These are phyloP conservation scores for Sisymbrium irio DNA, from an alignment of 345 rosid genomes.

Conservation along the genomic window DNA sequence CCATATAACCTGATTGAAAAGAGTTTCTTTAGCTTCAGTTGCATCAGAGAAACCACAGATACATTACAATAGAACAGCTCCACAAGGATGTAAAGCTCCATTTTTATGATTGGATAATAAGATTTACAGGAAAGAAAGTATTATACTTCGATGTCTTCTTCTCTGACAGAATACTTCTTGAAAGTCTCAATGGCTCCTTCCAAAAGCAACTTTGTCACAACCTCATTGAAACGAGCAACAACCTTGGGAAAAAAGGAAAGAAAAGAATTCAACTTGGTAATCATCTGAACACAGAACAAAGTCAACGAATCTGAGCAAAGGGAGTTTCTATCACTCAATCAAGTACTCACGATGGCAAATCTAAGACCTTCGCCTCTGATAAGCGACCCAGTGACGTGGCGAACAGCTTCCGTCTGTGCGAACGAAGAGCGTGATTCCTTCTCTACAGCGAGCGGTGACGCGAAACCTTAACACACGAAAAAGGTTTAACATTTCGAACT, in stretches of 20 bases:
- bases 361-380: slow-evolving; percentile 69
- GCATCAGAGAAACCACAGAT: not conserved
- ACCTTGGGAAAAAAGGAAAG: slow-evolving; percentile 43
- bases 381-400: slow-evolving; percentile 66
- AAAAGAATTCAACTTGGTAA: not conserved
- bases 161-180: slow-evolving; percentile 72
- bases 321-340: not conserved
- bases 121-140: not conserved
- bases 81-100: not conserved
- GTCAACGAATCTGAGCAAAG: not conserved
- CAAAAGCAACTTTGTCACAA: slow-evolving; percentile 73
- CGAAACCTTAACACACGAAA: slow-evolving; percentile 30
- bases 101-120: not conserved
- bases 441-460: slow-evolving; percentile 29
- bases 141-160: slow-evolving; percentile 75
- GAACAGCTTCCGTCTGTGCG: slow-evolving; percentile 52
- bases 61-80: not conserved
- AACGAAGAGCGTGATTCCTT: slow-evolving; percentile 39
- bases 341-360: slow-evolving; percentile 65
- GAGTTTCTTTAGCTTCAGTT: slow-evolving; percentile 10
- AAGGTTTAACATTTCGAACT: not conserved
- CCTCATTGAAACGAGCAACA: slow-evolving; percentile 94
- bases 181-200: slow-evolving; percentile 92
- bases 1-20: slow-evolving; percentile 72
- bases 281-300: not conserved